Conservation (phyloP, 495 filamentous ascomycete species). For the Neurospora tetrasperma region DNA sequence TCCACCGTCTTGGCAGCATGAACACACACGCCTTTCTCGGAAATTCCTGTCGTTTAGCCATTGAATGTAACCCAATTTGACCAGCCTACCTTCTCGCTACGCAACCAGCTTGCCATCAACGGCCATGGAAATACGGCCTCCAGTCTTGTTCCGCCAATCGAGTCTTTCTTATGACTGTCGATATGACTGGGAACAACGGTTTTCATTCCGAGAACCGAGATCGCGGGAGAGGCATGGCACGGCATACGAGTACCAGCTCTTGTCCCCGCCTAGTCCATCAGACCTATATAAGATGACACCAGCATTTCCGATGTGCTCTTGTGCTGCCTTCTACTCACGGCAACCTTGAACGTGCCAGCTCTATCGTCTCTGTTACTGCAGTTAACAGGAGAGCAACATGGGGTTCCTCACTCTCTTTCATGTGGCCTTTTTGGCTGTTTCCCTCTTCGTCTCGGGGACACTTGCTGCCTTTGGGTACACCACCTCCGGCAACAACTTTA, state of each 20-base stretch:
- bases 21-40: slow-evolving; percentile 8
- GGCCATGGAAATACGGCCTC: neutral
- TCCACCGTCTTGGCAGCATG: slow-evolving; percentile 15
- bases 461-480: slow-evolving; percentile 33
- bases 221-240: neutral
- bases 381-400: slow-evolving; percentile 10
- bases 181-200: slow-evolving; percentile 4
- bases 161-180: neutral
- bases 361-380: neutral
- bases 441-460: slow-evolving; percentile 25
- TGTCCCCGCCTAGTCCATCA: neutral
- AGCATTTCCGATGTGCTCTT: neutral
- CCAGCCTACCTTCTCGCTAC: neutral
- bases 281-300: neutral
- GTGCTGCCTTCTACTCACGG: neutral
- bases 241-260: neutral
- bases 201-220: slow-evolving; percentile 6
- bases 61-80: slow-evolving; percentile 10
- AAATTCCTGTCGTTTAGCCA: slow-evolving; percentile 1
- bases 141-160: slow-evolving; percentile 20
- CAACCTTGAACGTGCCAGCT: neutral
- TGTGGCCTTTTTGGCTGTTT: slow-evolving; percentile 16
- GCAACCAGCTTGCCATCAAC: neutral
- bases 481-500: slow-evolving; percentile 34
- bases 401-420: slow-evolving; percentile 11